These are phyloP conservation scores for Ilyonectria robusta DNA, from an alignment of 2,329 filamentous ascomycete genomes.

Conservation along the genomic window DNA sequence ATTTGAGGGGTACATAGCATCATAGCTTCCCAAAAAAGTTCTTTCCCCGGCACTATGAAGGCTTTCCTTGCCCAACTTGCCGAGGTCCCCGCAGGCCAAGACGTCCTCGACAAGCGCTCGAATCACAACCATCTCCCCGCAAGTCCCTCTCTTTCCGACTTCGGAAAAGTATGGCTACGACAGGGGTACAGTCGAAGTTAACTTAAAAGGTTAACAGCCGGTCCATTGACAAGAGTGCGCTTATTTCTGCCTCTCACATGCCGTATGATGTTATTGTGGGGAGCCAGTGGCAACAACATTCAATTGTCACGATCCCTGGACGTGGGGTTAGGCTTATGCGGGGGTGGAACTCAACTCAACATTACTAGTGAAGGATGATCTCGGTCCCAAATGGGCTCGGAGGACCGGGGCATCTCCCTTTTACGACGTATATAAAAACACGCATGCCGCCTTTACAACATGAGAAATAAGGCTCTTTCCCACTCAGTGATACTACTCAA, in stretches of 20 bases:
- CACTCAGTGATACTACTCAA: too few species aligned
- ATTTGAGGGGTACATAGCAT: background rate
- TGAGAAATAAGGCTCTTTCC: background rate
- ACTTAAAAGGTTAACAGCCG: constrained; percentile 17
- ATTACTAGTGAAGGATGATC: background rate
- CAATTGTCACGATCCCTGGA: background rate
- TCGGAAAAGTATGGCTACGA: constrained; percentile 6
- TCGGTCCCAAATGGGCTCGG: background rate
- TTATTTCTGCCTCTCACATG: constrained; percentile 11
- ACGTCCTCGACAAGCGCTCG: constrained; percentile 14
- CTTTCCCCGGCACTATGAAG: background rate
- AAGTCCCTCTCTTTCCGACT: background rate
- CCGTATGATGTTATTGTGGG: background rate
- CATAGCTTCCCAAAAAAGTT: background rate
- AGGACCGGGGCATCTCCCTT: too few species aligned
- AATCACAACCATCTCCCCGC: constrained; percentile 11
- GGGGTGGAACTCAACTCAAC: background rate
- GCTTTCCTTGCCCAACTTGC: background rate
- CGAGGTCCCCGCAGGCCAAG: constrained; percentile 22
- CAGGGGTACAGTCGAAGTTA: background rate
- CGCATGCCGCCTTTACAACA: too few species aligned
- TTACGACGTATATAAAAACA: background rate
- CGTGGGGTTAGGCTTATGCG: background rate
- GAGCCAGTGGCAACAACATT: background rate
- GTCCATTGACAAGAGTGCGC: constrained; percentile 21